Evolutionary conservation across 768 basidiomycete genomes (phyloP).

Genomic region (Royoungia palumana): DNA sequence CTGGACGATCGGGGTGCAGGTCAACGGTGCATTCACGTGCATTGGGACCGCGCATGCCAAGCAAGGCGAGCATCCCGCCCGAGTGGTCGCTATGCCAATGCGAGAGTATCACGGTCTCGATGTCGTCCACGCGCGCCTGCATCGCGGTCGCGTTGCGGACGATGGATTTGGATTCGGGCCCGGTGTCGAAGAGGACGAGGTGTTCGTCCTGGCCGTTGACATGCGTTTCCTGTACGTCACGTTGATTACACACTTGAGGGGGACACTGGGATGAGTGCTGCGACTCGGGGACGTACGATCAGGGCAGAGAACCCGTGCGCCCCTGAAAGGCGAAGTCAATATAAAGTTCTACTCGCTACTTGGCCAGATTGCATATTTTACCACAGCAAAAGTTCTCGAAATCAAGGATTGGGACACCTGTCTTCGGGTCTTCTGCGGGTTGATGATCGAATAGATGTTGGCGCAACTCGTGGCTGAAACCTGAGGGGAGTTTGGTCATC

Average conservation of each 20-base stretch:
- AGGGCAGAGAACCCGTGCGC: slow-evolving; percentile 85
- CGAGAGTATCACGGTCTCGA: slow-evolving; percentile 67
- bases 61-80: slow-evolving; percentile 67
- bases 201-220: slow-evolving; percentile 42
- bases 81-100: slow-evolving; percentile 81
- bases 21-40: slow-evolving; percentile 52
- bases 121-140: slow-evolving; percentile 47
- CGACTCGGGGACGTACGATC: slow-evolving; percentile 54
- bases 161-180: slow-evolving; percentile 73
- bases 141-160: slow-evolving; percentile 68
- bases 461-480: slow-evolving; percentile 69
- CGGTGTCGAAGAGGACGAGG: slow-evolving; percentile 78
- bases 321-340: slow-evolving; percentile 36
- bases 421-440: slow-evolving; percentile 40
- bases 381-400: slow-evolving; percentile 71
- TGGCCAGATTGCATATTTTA: slow-evolving; percentile 27
- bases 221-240: slow-evolving; percentile 50
- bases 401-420: slow-evolving; percentile 63
- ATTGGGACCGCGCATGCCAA: slow-evolving; percentile 40
- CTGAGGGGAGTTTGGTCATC: slow-evolving; percentile 78
- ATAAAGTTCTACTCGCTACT: not conserved
- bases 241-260: not conserved
- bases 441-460: slow-evolving; percentile 55
- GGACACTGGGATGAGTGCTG: no score
- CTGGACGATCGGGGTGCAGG: slow-evolving; percentile 73